phyloP scores from a whole-genome alignment of 169 alveolate genomes.

The Eimeria praecox region DNA sequence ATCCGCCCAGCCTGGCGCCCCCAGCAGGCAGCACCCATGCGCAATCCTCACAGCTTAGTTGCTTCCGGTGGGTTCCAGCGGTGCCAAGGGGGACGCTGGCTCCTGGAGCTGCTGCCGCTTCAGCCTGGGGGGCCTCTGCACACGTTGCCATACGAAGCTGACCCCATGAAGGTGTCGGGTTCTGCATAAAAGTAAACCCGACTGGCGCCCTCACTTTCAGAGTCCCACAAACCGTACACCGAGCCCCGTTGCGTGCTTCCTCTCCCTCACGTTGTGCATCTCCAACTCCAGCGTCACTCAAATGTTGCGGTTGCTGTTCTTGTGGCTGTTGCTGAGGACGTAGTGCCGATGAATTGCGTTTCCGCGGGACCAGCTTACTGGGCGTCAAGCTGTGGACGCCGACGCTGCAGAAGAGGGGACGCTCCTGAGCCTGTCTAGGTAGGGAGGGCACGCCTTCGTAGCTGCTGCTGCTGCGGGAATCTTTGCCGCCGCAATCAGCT shows the following conservation, averaged over 20 bases:
- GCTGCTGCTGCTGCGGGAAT: constrained; percentile 47
- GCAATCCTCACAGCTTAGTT: constrained; percentile 28
- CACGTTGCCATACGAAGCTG: constrained; percentile 60
- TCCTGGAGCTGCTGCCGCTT: constrained; percentile 21
- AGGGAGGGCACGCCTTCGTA: constrained; percentile 1
- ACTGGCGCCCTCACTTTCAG: constrained; percentile 46
- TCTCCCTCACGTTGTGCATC: constrained; percentile 29
- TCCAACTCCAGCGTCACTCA: background rate
- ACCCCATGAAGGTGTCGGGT: constrained; percentile 36
- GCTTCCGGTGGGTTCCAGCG: constrained; percentile 9
- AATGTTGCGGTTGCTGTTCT: constrained; percentile 45
- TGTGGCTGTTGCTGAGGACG: constrained; percentile 30
- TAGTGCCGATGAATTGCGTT: background rate
- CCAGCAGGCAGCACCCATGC: constrained; percentile 27
- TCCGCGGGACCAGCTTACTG: background rate
- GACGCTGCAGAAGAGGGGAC: constrained; percentile 40
- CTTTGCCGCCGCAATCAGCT: constrained; percentile 50
- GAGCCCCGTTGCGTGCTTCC: constrained; percentile 24
- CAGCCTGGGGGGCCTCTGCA: constrained; percentile 30
- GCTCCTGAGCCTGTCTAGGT: background rate
- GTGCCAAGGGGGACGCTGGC: background rate
- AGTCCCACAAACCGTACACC: constrained; percentile 46
- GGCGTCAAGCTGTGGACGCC: constrained; percentile 58
- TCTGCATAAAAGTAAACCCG: constrained; percentile 22
- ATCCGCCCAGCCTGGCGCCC: constrained; percentile 14